Evolutionary conservation across 257 asterid species (phyloP), one percentile per base, ranked within the genome.

Genomic region (Ocimum tenuiflorum): DNA sequence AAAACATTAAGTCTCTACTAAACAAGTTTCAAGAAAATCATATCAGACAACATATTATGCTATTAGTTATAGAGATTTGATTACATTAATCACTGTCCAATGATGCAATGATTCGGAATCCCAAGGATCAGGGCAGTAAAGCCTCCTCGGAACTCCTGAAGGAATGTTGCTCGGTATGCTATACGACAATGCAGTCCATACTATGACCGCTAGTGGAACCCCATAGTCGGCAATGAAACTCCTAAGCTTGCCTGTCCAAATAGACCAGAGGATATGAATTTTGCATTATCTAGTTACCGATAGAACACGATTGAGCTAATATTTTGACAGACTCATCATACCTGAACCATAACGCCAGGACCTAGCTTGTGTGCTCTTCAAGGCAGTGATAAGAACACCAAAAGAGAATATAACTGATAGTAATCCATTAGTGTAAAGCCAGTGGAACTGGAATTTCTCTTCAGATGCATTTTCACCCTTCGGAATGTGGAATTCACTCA

Each of bases 321-420:
- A 39, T 38, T 8, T 15, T 8, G 6, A 31, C 0, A 47, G 14
- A 41, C 43, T 19, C 42, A 41, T 17, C 73, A 29, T 78, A 88
- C 97, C 88, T 79, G 96, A 75, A 29, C 99, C 97, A 49, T 90
- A 94, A 38, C 81, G 91, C 99, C 97, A 94, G 38, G 96, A 75
- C 73, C 97, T 81, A 69, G 99, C 99, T 69, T 79, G 72, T 77
- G 89, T 80, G 63, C 97, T 94, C 75, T 72, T 84, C 20, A 90
- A 51, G 73, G 96, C 67, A 69, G 95, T 82, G 73, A 88, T 69
- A 55, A 90, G 83, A 47, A 94, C 33, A 23, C 99, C 97, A 29
- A 85, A 73, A 19, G 91, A 79, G 72, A 94, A 94, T 56, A 94
- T 88, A 71, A 83, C 42, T 23, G 95, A 87, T 23, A 94, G 82